These are phyloP conservation scores for Pseudevernia furfuracea DNA, from an alignment of 495 filamentous ascomycete species.

Conservation along the genomic window DNA sequence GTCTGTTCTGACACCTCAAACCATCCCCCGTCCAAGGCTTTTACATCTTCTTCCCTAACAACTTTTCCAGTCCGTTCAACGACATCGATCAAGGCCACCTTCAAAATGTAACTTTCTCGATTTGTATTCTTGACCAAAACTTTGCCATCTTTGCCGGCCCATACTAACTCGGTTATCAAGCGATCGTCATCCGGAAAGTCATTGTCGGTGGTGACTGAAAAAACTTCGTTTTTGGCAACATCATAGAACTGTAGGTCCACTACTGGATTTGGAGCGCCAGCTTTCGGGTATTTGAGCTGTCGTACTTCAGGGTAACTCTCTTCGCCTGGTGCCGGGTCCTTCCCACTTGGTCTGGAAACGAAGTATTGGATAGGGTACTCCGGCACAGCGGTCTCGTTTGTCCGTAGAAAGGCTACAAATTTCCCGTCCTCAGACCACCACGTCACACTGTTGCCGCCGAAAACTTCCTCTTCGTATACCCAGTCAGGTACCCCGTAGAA, in stretches of 20 bases:
- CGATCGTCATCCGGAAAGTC: slow-evolving; percentile 75
- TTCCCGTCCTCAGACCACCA: slow-evolving; percentile 92
- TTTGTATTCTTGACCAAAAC: slow-evolving; percentile 88
- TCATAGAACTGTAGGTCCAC: slow-evolving; percentile 88
- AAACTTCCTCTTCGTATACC: slow-evolving; percentile 98
- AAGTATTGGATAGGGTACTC: slow-evolving; percentile 95
- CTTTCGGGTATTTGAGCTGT: slow-evolving; percentile 95
- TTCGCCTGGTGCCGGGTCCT: slow-evolving; percentile 58
- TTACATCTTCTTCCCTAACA: slow-evolving; percentile 68
- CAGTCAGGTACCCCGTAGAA: slow-evolving; percentile 98
- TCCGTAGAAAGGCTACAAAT: slow-evolving; percentile 82
- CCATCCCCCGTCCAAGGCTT: slow-evolving; percentile 86
- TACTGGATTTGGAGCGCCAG: slow-evolving; percentile 85
- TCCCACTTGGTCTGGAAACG: slow-evolving; percentile 76
- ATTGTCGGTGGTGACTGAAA: slow-evolving; percentile 66
- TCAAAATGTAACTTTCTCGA: slow-evolving; percentile 82
- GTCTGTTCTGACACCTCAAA: slow-evolving; percentile 90
- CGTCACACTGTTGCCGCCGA: slow-evolving; percentile 68
- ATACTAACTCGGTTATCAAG: slow-evolving; percentile 87
- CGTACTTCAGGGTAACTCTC: slow-evolving; percentile 87
- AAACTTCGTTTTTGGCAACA: slow-evolving; percentile 67
- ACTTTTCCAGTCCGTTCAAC: slow-evolving; percentile 63
- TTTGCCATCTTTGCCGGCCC: slow-evolving; percentile 66
- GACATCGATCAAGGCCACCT: slow-evolving; percentile 82
- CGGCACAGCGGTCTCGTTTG: slow-evolving; percentile 85